These are phyloP conservation scores for Heterococcus sp. DNA, from an alignment of 108 stramenopile species.

Conservation along the genomic window DNA sequence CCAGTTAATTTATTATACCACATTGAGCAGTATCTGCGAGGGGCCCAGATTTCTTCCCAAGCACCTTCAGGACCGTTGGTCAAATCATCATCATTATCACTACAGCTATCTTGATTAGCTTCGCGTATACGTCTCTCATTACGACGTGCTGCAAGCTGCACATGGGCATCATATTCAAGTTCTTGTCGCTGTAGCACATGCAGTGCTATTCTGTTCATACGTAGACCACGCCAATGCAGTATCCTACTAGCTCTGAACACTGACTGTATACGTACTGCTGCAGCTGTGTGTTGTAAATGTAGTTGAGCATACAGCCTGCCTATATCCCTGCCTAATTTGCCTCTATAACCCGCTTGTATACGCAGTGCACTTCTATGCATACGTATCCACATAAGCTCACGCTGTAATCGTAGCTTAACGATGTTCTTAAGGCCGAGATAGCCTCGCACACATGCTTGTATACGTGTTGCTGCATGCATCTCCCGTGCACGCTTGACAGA, in stretches of 20 bases:
- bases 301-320: too few species aligned
- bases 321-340: background rate
- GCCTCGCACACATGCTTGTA: slow-evolving; percentile 2
- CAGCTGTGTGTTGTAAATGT: background rate
- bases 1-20: slow-evolving; percentile 26
- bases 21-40: background rate
- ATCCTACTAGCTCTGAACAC: slow-evolving; percentile 46
- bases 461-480: background rate
- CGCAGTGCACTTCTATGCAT: background rate
- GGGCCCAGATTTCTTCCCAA: slow-evolving; percentile 13
- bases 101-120: background rate
- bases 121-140: slow-evolving; percentile 27
- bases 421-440: background rate
- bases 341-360: background rate
- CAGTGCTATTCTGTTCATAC: slow-evolving; percentile 54
- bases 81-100: background rate
- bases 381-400: background rate
- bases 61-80: background rate
- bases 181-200: slow-evolving; percentile 55
- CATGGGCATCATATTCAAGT: slow-evolving; percentile 46
- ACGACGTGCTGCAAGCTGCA: slow-evolving; percentile 10
- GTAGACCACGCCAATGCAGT: slow-evolving; percentile 51
- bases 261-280: background rate
- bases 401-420: background rate
- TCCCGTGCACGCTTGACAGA: background rate